Evolutionary conservation across 2,329 filamentous ascomycete genomes (phyloP), one percentile per base, ranked within the genome.

Genomic region (Ilyonectria sp.): DNA sequence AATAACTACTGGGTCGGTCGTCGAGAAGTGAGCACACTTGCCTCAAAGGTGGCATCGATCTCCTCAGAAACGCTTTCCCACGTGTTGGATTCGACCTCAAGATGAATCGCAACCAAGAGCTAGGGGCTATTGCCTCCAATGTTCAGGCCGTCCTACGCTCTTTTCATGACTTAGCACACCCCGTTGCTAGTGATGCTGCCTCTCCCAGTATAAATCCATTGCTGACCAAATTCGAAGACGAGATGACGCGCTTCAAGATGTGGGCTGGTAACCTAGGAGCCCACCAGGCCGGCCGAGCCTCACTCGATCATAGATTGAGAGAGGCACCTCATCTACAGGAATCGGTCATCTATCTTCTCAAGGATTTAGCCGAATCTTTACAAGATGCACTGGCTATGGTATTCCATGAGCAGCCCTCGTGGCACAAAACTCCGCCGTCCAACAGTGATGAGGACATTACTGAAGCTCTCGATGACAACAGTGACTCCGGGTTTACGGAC

Each of bases 291-390:
- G 67, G 73, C 2, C 40, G 23, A 1, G 40, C 40, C 0, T 76
- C 74, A 0, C 52, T 76, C 0, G 71, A 75, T 4, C 35, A 75
- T 11, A 65, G 73, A 4, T 52, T 76, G 0, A 54, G 70, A 15
- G 72, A 75, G 29, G 68, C 74, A 0, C 66, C 69, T 0, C 68
- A 75, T 33, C 6, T 76, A 1, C 63, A 64, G 0, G 43, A 68
- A 1, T 71, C 74, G 21, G 71, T 79, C 1, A 1, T 73, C 0
- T 72, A 65, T 3, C 67, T 80, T 2, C 67, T 80, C 0, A 26
- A 31, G 1, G 71, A 74, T 2, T 57, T 78, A 1, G 61, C 17
- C 0, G 35, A 72, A 1, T 65, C 60, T 1, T 35, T 76, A 2
- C 8, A 65, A 0, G 68, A 74, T 3, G 13, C 15, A 0, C 4